These are phyloP conservation scores for Boechera retrofracta DNA, from an alignment of 345 rosid species.

Conservation along the genomic window DNA sequence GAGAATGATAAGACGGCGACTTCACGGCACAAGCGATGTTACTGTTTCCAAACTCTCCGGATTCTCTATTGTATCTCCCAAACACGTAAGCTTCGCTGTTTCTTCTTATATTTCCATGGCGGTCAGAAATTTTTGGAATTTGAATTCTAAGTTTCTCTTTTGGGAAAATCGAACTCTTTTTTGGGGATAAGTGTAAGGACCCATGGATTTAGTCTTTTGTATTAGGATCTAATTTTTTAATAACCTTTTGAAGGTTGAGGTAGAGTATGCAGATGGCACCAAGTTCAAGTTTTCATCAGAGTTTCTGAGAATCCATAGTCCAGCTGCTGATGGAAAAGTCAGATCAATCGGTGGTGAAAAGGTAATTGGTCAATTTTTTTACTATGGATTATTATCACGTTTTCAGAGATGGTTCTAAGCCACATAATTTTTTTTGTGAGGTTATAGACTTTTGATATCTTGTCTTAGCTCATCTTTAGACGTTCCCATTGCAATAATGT, in stretches of 20 bases:
- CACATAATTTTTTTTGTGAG: neutral
- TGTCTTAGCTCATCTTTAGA: constrained; percentile 6
- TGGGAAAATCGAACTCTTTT: neutral
- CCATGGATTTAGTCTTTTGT: neutral
- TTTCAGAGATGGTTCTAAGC: constrained; percentile 6
- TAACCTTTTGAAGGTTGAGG: constrained; percentile 61
- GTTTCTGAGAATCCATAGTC: constrained; percentile 76
- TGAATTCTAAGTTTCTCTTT: neutral
- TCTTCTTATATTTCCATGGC: neutral
- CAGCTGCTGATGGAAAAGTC: constrained; percentile 89
- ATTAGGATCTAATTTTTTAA: constrained; percentile 28
- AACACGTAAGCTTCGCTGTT: constrained; percentile 51
- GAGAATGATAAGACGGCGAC: constrained; percentile 46
- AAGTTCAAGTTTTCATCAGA: constrained; percentile 73
- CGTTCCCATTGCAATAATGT: constrained; percentile 25
- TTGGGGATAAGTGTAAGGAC: neutral
- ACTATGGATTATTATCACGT: neutral
- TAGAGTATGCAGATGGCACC: constrained; percentile 72
- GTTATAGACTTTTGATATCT: constrained; percentile 26
- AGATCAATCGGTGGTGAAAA: constrained; percentile 85
- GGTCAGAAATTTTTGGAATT: neutral
- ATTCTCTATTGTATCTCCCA: constrained; percentile 64
- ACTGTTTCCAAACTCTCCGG: constrained; percentile 50
- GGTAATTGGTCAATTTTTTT: constrained; percentile 46
- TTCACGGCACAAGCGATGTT: constrained; percentile 46